These are phyloP conservation scores for Fusarium burgessii DNA, from an alignment of 2,329 filamentous ascomycete genomes.

Conservation along the genomic window DNA sequence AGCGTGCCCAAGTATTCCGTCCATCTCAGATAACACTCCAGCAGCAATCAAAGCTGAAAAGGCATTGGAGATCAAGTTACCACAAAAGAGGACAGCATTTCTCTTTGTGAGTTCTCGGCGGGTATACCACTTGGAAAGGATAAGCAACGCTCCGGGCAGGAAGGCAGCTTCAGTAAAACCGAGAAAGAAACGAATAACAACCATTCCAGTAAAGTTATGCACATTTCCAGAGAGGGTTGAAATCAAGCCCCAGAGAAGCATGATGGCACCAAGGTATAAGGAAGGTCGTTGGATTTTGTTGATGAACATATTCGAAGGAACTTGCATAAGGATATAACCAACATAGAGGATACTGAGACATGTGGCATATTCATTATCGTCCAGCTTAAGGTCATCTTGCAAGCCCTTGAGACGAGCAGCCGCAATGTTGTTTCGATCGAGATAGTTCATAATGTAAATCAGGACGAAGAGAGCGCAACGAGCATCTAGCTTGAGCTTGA, in stretches of 20 bases:
- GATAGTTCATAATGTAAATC: constrained; percentile 81
- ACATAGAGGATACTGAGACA: constrained; percentile 74
- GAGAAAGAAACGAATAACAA: constrained; percentile 68
- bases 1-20: constrained; percentile 63
- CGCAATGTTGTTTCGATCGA: constrained; percentile 76
- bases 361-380: constrained; percentile 71
- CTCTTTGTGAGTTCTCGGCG: constrained; percentile 66
- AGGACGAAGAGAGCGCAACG: constrained; percentile 76
- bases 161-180: constrained; percentile 74
- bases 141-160: constrained; percentile 71
- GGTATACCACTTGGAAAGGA: constrained; percentile 76
- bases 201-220: constrained; percentile 65
- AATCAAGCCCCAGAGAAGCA: constrained; percentile 71
- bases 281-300: constrained; percentile 65
- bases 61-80: constrained; percentile 69
- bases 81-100: constrained; percentile 69
- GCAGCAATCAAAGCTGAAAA: constrained; percentile 70
- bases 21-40: constrained; percentile 68
- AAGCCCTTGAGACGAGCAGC: constrained; percentile 74
- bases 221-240: constrained; percentile 68
- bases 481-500: constrained; percentile 79
- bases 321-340: constrained; percentile 74
- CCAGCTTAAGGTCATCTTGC: constrained; percentile 68
- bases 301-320: constrained; percentile 69
- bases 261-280: constrained; percentile 63